Evolutionary conservation across 2,329 filamentous ascomycete genomes (phyloP), one percentile per base, ranked within the genome.

Genomic region (Colletotrichum trifolii): DNA sequence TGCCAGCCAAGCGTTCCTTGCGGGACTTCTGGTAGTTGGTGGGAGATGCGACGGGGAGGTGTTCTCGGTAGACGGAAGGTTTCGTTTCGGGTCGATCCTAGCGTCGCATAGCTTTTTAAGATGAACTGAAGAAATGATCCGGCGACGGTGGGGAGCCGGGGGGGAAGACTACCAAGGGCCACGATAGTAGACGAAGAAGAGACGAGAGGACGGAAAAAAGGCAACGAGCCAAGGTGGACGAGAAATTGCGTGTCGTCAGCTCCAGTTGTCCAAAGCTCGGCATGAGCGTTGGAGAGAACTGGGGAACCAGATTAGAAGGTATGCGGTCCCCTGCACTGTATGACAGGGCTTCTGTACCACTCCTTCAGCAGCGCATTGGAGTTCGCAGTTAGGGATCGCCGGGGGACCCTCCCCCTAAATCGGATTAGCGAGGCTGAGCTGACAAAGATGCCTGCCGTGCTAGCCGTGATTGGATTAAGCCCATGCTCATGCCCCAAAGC

Each of bases 361-460:
- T 25, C 25, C 25, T 25, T 25, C 25, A 25, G 25, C 25, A 25
- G 25, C 25, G 25, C 25, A 25, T 5, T 25, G 25, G 25, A 25
- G 25, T 25, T 25, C 25, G 25, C 25, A 25, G 25, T 25, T 25
- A 25, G 63, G 48, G 53, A 63, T 62, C 53, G 42, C 46, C 59
- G 59, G 46, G 25, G 36, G 42, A 47, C 58, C 52, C 52, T 61
- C 25, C 52, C 63, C 63, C 59, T 63, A 66, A 66, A 63, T 56
- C 40, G 59, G 63, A 63, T 59, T 63, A 66, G 63, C 59, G 53
- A 57, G 63, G 58, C 63, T 65, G 63, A 65, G 63, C 59, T 63
- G 58, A 66, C 63, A 66, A 63, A 66, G 52, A 42, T 25, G 40
- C 42, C 47, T 65, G 63, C 63, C 63, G 58, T 35, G 8, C 11